Evolutionary conservation across 441 rosid genomes (phyloP).

Genomic region (Eutrema salsugineum): DNA sequence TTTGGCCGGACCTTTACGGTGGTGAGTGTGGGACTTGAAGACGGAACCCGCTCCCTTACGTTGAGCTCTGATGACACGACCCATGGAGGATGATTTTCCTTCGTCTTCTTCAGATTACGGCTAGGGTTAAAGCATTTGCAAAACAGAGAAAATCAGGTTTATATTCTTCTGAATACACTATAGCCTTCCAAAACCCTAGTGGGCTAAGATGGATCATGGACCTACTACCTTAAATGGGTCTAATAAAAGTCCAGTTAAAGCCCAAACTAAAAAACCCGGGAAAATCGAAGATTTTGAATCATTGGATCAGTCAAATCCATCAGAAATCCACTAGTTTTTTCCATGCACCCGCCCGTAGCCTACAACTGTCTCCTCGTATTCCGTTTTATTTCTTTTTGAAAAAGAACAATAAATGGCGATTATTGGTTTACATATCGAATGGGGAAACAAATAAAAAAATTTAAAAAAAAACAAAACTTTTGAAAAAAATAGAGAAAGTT

Average conservation of each 20-base stretch:
- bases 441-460: background rate
- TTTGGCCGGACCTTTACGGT: conserved; percentile 79
- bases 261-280: background rate
- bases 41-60: conserved; percentile 87
- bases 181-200: conserved; percentile 19
- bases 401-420: background rate
- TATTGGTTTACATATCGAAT: background rate
- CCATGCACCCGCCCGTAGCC: background rate
- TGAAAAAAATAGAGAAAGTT: conserved; percentile 9
- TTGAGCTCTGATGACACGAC: conserved; percentile 83
- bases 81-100: conserved; percentile 36
- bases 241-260: background rate
- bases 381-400: background rate
- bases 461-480: background rate
- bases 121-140: background rate
- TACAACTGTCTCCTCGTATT: conserved; percentile 19
- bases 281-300: conserved; percentile 1
- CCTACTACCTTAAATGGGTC: background rate
- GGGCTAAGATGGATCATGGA: background rate
- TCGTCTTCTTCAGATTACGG: conserved; percentile 12
- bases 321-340: background rate
- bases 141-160: background rate
- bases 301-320: conserved; percentile 14
- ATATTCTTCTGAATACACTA: background rate
- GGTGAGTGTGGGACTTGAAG: conserved; percentile 86